These are phyloP conservation scores for Boletus fagicola DNA, from an alignment of 768 basidiomycete genomes.

Conservation along the genomic window DNA sequence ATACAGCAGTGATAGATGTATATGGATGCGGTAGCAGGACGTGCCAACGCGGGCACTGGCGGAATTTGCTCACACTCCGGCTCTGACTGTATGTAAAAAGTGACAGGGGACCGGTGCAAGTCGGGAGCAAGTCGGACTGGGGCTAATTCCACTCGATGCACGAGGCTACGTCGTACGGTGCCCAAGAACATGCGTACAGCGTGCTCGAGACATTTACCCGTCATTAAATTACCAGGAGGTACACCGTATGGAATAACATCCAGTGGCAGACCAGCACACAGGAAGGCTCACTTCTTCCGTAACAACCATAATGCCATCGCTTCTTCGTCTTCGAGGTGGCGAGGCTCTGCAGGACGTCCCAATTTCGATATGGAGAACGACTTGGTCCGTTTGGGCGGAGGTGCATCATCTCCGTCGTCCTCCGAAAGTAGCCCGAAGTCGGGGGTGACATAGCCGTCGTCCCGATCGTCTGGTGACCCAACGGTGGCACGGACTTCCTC, in stretches of 20 bases:
- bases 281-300: conserved; percentile 29
- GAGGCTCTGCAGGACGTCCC: conserved; percentile 20
- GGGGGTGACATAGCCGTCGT: conserved; percentile 73
- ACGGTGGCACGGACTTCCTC: conserved; percentile 28
- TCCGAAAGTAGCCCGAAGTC: conserved; percentile 55
- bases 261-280: not conserved
- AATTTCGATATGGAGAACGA: conserved; percentile 27
- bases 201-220: not conserved
- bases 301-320: conserved; percentile 64
- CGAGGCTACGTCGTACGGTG: not conserved
- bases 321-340: conserved; percentile 53
- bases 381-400: conserved; percentile 35
- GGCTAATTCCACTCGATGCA: conserved; percentile 7
- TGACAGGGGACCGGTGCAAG: not conserved
- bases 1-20: conserved; percentile 11
- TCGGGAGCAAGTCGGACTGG: not conserved
- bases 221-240: not conserved
- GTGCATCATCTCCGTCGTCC: conserved; percentile 35
- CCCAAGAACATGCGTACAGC: not conserved
- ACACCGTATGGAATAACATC: conserved; percentile 4
- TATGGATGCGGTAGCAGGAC: not conserved
- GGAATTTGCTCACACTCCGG: conserved; percentile 12
- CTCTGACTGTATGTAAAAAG: conserved; percentile 5
- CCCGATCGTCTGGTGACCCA: conserved; percentile 45
- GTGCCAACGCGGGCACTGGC: not conserved